Conservation (phyloP, 2,329 filamentous ascomycete species). For the Thielaviopsis euricoi region DNA sequence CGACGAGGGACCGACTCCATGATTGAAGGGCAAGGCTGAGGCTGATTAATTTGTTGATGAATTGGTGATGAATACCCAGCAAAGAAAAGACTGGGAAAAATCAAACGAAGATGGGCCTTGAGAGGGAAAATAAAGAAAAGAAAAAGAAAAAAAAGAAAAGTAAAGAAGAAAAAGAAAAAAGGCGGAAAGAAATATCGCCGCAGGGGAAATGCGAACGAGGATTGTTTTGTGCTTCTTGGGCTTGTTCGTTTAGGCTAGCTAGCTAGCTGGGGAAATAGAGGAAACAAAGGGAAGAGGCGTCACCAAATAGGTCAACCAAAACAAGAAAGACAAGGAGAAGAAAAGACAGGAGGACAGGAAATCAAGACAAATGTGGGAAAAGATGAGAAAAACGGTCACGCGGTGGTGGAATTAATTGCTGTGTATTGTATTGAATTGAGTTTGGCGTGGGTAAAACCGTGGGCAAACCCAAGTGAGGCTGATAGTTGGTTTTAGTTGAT, state of each 20-base stretch:
- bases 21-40: not conserved
- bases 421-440: not conserved
- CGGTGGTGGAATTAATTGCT: not conserved
- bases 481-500: not conserved
- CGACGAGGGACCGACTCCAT: constrained; percentile 12
- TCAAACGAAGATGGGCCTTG: not conserved
- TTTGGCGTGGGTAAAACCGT: not conserved
- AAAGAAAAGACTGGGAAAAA: not conserved
- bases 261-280: not conserved
- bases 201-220: not conserved
- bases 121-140: not conserved
- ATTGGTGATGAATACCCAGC: not conserved
- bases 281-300: not conserved
- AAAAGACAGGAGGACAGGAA: not conserved
- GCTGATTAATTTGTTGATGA: not conserved
- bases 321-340: not conserved
- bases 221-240: not conserved
- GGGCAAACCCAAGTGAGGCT: not conserved
- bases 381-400: not conserved
- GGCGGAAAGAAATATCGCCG: not conserved
- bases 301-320: not conserved
- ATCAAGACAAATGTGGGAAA: not conserved
- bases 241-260: not conserved
- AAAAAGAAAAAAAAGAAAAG: not conserved
- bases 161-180: not conserved